These are phyloP conservation scores for Eimeria falciformis DNA, from an alignment of 169 alveolate species.

Conservation along the genomic window DNA sequence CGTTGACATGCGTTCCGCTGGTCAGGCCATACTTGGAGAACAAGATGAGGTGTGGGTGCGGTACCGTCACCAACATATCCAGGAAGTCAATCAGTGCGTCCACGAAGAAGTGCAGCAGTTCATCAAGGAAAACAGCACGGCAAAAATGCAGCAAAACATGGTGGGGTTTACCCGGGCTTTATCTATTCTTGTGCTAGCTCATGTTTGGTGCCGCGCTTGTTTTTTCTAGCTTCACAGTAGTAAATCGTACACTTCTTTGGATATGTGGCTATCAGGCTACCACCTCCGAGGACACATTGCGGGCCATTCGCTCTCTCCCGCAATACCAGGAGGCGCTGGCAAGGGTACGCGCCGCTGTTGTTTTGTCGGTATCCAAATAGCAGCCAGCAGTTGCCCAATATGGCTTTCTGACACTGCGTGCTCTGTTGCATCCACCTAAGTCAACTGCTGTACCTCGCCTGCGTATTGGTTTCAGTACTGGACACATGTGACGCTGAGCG, in stretches of 20 bases:
- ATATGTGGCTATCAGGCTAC: slow-evolving; percentile 41
- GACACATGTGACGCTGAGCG: slow-evolving; percentile 75
- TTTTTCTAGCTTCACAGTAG: background rate
- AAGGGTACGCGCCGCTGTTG: slow-evolving; percentile 65
- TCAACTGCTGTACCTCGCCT: slow-evolving; percentile 1
- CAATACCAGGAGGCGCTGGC: slow-evolving; percentile 79
- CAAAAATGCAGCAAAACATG: slow-evolving; percentile 63
- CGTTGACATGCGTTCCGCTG: background rate
- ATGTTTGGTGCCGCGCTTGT: background rate
- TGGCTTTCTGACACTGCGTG: too few relatives aligned
- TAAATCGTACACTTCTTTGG: background rate
- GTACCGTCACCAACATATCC: slow-evolving; percentile 77
- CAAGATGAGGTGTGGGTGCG: slow-evolving; percentile 79
- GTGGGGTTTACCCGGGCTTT: background rate
- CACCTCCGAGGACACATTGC: slow-evolving; percentile 67
- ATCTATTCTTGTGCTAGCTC: background rate
- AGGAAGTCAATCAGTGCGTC: slow-evolving; percentile 66
- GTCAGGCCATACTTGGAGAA: slow-evolving; percentile 75
- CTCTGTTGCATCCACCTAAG: too few relatives aligned
- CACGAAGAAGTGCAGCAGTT: slow-evolving; percentile 73
- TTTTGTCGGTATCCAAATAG: too few relatives aligned
- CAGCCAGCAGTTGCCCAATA: too few relatives aligned
- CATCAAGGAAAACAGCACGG: slow-evolving; percentile 73
- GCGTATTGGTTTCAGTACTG: slow-evolving; percentile 57
- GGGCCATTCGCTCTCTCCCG: slow-evolving; percentile 77